Percentiles rank a stretch among this genome's conserved stretches.
phyloP scores from a whole-genome alignment of 73 alveolate species.

The Uronychia setigera region DNA sequence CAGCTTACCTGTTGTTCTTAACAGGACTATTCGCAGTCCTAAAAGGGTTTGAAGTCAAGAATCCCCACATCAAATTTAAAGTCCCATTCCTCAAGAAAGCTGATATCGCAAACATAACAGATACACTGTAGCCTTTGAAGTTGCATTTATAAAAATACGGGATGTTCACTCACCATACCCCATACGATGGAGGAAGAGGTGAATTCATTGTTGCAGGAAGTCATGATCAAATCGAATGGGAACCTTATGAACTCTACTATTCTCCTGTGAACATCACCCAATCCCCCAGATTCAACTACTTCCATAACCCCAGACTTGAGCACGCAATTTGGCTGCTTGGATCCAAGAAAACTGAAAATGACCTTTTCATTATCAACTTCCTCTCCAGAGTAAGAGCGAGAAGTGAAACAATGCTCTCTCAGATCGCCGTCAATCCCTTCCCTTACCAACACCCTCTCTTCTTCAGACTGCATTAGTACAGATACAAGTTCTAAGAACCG shows the following conservation, averaged over 20 bases:
- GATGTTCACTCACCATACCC: constrained; percentile 82
- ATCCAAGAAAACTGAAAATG: constrained; percentile 20
- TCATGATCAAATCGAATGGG: constrained; percentile 64
- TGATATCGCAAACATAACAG: too few species aligned
- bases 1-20: constrained; percentile 3
- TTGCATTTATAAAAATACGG: constrained; percentile 52
- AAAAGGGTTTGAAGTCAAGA: constrained; percentile 64
- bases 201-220: constrained; percentile 77
- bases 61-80: too few species aligned
- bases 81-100: too few species aligned
- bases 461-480: constrained; percentile 46
- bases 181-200: constrained; percentile 90
- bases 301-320: constrained; percentile 90
- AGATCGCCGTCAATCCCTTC: constrained; percentile 57
- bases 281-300: constrained; percentile 59
- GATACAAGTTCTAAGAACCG: constrained; percentile 57
- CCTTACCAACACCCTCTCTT: constrained; percentile 56
- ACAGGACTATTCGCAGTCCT: constrained; percentile 36
- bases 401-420: constrained; percentile 23
- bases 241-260: constrained; percentile 64
- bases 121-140: too few species aligned
- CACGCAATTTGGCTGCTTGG: constrained; percentile 89
- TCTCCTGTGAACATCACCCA: constrained; percentile 63
- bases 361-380: constrained; percentile 37
- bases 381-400: constrained; percentile 38